Evolutionary conservation across 306 rosid genomes (phyloP).

Genomic region (Fragaria ananassa): DNA sequence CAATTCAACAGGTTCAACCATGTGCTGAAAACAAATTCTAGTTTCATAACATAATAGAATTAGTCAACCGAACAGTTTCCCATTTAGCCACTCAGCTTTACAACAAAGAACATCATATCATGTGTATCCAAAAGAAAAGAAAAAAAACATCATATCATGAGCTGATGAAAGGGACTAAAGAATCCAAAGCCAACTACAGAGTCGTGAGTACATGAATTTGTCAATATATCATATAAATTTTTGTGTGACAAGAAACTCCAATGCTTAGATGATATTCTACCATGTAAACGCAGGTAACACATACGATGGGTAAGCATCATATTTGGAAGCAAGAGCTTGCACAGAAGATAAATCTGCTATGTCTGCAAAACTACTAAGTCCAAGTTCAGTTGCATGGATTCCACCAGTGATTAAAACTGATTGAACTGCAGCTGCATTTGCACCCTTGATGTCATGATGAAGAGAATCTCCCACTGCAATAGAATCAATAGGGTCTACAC

Average conservation of each 20-base stretch:
- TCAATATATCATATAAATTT: neutral
- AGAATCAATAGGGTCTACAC: slow-evolving; percentile 57
- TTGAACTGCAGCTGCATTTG: slow-evolving; percentile 70
- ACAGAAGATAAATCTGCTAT: slow-evolving; percentile 57
- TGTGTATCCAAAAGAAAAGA: neutral
- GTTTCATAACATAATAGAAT: neutral
- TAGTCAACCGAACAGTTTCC: too few relatives aligned
- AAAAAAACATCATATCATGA: neutral
- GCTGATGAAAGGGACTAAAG: neutral
- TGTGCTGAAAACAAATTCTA: neutral
- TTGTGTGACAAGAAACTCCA: slow-evolving; percentile 2
- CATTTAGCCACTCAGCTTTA: neutral
- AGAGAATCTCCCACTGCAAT: slow-evolving; percentile 92
- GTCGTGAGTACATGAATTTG: neutral
- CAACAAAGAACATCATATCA: neutral
- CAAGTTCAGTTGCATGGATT: slow-evolving; percentile 77
- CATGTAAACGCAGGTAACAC: slow-evolving; percentile 74
- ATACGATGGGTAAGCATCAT: slow-evolving; percentile 67
- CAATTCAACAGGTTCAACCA: neutral
- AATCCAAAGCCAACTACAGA: neutral
- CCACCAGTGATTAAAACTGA: slow-evolving; percentile 76
- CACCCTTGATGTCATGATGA: slow-evolving; percentile 95
- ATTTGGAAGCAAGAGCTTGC: slow-evolving; percentile 57
- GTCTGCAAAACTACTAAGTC: slow-evolving; percentile 55
- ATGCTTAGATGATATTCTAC: slow-evolving; percentile 27